These are phyloP conservation scores for Chlorophyllum brunneum DNA, from an alignment of 768 basidiomycete species.

Conservation along the genomic window DNA sequence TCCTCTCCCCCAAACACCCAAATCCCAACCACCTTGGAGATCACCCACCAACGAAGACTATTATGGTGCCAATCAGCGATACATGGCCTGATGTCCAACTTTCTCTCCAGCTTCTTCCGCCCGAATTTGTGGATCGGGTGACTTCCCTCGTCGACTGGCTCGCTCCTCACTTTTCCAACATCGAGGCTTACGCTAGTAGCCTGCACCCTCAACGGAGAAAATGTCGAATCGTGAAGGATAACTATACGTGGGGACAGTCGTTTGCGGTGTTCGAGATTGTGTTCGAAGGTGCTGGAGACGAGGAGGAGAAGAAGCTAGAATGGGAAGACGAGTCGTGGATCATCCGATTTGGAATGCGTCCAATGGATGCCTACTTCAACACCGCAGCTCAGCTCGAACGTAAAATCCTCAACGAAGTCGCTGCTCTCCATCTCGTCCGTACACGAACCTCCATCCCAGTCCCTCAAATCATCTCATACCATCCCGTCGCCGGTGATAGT, in stretches of 20 bases:
- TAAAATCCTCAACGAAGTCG: constrained; percentile 41
- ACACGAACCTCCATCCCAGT: constrained; percentile 38
- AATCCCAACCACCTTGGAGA: not conserved
- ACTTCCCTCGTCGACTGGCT: constrained; percentile 33
- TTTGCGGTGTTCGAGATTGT: constrained; percentile 36
- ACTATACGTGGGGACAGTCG: constrained; percentile 39
- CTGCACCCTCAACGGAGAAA: constrained; percentile 27
- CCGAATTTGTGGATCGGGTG: constrained; percentile 30
- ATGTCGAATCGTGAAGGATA: constrained; percentile 28
- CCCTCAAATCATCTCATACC: constrained; percentile 33
- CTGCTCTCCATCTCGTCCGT: constrained; percentile 36
- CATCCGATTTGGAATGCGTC: constrained; percentile 36
- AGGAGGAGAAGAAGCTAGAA: not conserved
- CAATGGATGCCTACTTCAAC: constrained; percentile 35
- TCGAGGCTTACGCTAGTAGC: constrained; percentile 31
- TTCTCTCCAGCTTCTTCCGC: constrained; percentile 31
- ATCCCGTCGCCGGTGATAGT: constrained; percentile 19
- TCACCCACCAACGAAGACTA: not conserved
- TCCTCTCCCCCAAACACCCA: too few relatives aligned
- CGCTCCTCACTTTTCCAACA: constrained; percentile 24
- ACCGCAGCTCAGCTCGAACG: constrained; percentile 39
- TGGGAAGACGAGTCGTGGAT: constrained; percentile 32
- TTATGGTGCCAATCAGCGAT: constrained; percentile 29
- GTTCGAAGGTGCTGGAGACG: constrained; percentile 18
- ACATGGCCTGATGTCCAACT: constrained; percentile 34